Evolutionary conservation across 176 grass and related monocot genomes (phyloP), one percentile per base, ranked within the genome.

Genomic region (Oryza meyeriana): DNA sequence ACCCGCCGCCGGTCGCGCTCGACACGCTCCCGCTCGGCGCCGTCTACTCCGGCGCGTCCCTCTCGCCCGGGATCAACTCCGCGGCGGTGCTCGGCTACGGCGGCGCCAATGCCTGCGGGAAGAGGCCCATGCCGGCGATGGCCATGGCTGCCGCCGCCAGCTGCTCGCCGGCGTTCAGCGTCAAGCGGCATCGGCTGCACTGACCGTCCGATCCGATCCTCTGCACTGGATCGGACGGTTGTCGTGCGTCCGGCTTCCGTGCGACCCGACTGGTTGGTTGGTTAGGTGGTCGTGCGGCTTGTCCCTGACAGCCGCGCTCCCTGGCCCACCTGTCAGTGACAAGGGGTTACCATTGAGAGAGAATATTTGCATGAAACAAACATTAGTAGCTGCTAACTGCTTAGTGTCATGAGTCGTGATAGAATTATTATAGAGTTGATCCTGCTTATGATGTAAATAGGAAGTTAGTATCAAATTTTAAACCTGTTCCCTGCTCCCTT

Each of bases 1-100:
- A 98, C 78, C 95, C 92, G 11, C 92, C 95, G 7, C 85, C 95
- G 3, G 63, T 90, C 52, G 62, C 87, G 0, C 85, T 91, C 65
- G 91, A 94, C 48, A 20, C 83, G 11, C 57, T 87, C 28, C 64
- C 85, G 0, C 74, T 92, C 41, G 47, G 66, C 22, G 45, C 41
- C 25, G 44, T 62, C 11, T 73, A 59, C 42, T 1, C 61, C 47
- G 36, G 48, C 9, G 5, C 63, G 0, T 64, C 87, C 0, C 47
- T 84, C 0, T 65, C 32, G 4, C 28, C 80, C 10, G 22, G 25
- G 14, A 3, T 76, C 30, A 40, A 40, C 69, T 25, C 42, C 1
- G 11, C 50, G 28, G 9, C 73, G 0, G 32, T 16, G 26, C 34
- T 83, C 58, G 75, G 86, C 35, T 84, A 63, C 64, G 72, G 11